phyloP scores from a whole-genome alignment of 768 basidiomycete genomes.

The Amanita pseudoporphyria region DNA sequence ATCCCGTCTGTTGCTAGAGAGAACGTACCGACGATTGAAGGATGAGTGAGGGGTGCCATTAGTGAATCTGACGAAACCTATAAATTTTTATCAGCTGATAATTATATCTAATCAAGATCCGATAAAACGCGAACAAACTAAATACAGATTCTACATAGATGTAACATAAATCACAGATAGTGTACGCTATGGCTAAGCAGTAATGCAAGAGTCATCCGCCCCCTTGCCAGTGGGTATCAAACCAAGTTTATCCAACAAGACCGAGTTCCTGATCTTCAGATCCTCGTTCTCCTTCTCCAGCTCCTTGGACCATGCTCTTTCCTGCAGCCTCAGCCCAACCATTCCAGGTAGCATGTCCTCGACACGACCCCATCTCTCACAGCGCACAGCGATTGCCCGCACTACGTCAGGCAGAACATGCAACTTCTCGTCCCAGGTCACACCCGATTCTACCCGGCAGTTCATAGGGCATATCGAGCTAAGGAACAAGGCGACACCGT shows the following conservation, averaged over 20 bases:
- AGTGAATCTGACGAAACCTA: background rate
- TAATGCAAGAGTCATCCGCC: constrained; percentile 11
- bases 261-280: constrained; percentile 32
- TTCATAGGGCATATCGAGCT: constrained; percentile 37
- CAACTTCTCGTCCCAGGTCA: constrained; percentile 34
- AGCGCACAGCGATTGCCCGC: constrained; percentile 14
- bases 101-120: constrained; percentile 6
- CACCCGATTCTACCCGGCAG: constrained; percentile 33
- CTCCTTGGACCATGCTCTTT: constrained; percentile 25
- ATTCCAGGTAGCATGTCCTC: constrained; percentile 32
- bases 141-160: background rate
- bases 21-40: constrained; percentile 40
- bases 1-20: background rate
- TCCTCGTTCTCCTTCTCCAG: constrained; percentile 41
- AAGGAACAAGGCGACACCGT: constrained; percentile 40
- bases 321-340: constrained; percentile 33
- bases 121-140: background rate
- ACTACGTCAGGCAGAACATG: constrained; percentile 5
- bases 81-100: background rate
- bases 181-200: background rate
- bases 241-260: constrained; percentile 27
- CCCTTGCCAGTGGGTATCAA: background rate
- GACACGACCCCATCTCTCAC: constrained; percentile 33
- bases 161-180: constrained; percentile 4
- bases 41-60: constrained; percentile 50